Evolutionary conservation across 257 asterid genomes (phyloP).

Genomic region (Plantago ovata): DNA sequence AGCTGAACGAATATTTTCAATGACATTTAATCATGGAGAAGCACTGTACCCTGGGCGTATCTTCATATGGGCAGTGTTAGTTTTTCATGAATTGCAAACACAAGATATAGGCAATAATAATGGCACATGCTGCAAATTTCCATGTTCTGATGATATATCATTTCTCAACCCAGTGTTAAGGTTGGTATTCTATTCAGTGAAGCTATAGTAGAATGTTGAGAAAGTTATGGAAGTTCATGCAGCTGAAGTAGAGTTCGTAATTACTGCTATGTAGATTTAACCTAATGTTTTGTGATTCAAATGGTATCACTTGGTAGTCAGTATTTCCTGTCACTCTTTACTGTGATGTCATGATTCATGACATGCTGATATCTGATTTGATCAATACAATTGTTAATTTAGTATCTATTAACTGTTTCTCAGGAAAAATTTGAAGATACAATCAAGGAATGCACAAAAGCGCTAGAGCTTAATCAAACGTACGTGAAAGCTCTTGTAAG

Average conservation of each 20-base stretch:
- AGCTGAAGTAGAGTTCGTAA: background rate
- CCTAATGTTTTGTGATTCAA: background rate
- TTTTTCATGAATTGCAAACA: background rate
- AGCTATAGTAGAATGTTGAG: background rate
- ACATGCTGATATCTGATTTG: slow-evolving; percentile 18
- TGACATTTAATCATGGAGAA: too few relatives aligned
- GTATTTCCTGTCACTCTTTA: background rate
- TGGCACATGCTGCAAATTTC: background rate
- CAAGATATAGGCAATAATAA: background rate
- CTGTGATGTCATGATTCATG: slow-evolving; percentile 6
- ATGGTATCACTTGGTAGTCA: background rate
- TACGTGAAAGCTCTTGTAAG: slow-evolving; percentile 73
- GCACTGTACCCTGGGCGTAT: too few relatives aligned
- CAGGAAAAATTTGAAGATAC: slow-evolving; percentile 80
- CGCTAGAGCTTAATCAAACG: slow-evolving; percentile 73
- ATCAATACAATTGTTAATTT: slow-evolving; percentile 23
- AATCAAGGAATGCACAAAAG: slow-evolving; percentile 83
- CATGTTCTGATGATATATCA: background rate
- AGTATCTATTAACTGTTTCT: slow-evolving; percentile 15
- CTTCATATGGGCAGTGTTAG: too few relatives aligned
- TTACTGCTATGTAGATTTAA: slow-evolving; percentile 1
- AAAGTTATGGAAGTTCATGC: background rate
- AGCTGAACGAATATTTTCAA: too few relatives aligned
- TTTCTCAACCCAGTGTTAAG: background rate
- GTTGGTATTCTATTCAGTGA: background rate